These are phyloP conservation scores for Bremia lactucae DNA, from an alignment of 352 stramenopile species.

Conservation along the genomic window DNA sequence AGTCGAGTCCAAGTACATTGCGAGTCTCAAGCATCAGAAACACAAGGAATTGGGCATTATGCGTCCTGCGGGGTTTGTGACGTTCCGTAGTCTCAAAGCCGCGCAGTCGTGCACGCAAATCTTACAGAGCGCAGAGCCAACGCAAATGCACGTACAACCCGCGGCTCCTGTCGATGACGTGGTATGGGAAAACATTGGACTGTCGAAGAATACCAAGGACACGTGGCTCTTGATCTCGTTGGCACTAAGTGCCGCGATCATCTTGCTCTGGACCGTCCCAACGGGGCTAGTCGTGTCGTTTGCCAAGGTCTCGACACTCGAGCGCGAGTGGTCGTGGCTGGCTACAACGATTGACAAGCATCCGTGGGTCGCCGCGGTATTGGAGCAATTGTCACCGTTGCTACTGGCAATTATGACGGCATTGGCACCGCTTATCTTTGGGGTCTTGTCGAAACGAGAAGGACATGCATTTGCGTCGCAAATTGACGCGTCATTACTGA, in stretches of 20 bases:
- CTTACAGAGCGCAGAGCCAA: constrained; percentile 60
- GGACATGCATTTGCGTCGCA: constrained; percentile 56
- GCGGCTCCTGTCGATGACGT: constrained; percentile 56
- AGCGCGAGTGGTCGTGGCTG: constrained; percentile 40
- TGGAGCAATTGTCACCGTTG: constrained; percentile 68
- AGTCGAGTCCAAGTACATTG: no score
- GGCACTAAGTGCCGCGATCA: constrained; percentile 48
- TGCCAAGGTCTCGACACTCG: constrained; percentile 49
- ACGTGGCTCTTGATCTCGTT: constrained; percentile 62
- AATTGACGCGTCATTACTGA: constrained; percentile 60
- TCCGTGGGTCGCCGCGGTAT: constrained; percentile 53
- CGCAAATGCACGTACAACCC: constrained; percentile 57
- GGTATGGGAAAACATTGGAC: constrained; percentile 71
- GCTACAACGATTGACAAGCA: constrained; percentile 35
- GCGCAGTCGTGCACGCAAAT: constrained; percentile 73
- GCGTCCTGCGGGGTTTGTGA: constrained; percentile 66
- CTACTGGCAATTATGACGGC: constrained; percentile 74
- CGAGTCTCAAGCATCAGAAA: constrained; percentile 29
- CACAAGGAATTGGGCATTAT: constrained; percentile 46
- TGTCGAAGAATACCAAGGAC: constrained; percentile 64
- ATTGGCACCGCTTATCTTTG: constrained; percentile 76
- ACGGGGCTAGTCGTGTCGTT: constrained; percentile 70
- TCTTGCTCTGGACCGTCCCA: constrained; percentile 77
- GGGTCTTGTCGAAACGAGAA: constrained; percentile 69
- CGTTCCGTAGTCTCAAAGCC: constrained; percentile 62